Conservation (phyloP, 257 asterid genomes). For the Nicotiana noctiflora region DNA sequence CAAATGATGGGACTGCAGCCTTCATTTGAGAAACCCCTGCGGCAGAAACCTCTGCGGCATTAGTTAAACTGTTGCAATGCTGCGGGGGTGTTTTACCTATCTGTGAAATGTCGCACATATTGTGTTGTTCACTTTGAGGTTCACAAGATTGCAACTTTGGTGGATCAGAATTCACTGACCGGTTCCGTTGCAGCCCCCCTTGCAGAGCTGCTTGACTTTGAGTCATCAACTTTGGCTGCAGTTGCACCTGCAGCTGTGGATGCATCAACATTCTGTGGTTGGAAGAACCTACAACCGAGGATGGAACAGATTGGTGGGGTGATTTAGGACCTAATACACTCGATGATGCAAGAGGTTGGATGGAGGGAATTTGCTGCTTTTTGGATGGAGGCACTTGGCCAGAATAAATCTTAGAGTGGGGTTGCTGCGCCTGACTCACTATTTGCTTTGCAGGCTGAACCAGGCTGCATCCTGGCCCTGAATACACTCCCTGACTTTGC, state of each 20-base stretch:
- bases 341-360: slow-evolving; percentile 42
- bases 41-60: slow-evolving; percentile 29
- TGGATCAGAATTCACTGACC: slow-evolving; percentile 32
- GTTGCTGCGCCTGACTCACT: slow-evolving; percentile 34
- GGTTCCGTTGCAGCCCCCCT: slow-evolving; percentile 41
- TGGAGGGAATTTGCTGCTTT: slow-evolving; percentile 37
- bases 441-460: slow-evolving; percentile 42
- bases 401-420: slow-evolving; percentile 49
- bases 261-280: slow-evolving; percentile 27
- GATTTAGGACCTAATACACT: slow-evolving; percentile 34
- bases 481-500: slow-evolving; percentile 40
- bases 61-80: slow-evolving; percentile 28
- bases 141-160: slow-evolving; percentile 40
- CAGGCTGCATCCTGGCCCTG: slow-evolving; percentile 35
- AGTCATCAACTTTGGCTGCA: slow-evolving; percentile 50
- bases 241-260: slow-evolving; percentile 26
- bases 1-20: slow-evolving; percentile 42
- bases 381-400: slow-evolving; percentile 40
- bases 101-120: slow-evolving; percentile 36
- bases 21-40: slow-evolving; percentile 37
- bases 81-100: slow-evolving; percentile 28
- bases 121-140: slow-evolving; percentile 36
- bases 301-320: slow-evolving; percentile 40
- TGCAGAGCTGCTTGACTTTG: slow-evolving; percentile 46
- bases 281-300: slow-evolving; percentile 34